Evolutionary conservation across 2,329 filamentous ascomycete genomes (phyloP), one percentile per base, ranked within the genome.

Genomic region (Pseudopyricularia cyperi): DNA sequence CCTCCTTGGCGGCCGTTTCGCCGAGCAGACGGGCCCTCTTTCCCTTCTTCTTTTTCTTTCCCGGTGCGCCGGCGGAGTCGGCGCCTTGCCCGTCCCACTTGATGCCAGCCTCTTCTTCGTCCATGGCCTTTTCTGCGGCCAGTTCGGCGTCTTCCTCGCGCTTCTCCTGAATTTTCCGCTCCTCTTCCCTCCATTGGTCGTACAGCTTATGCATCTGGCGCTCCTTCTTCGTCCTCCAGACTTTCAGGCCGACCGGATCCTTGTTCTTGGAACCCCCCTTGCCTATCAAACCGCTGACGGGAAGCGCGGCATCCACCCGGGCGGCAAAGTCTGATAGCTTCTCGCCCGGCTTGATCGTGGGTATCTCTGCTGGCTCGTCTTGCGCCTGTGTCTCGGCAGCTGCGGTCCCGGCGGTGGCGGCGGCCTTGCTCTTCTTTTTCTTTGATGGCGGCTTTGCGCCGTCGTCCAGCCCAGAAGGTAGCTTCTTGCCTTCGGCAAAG

Each of bases 291-390:
- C 83, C 83, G 7, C 80, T 72, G 0, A 98, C 69, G 0, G 91
- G 91, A 7, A 97, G 73, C 0, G 87, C 82, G 48, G 87, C 85
- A 63, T 97, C 85, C 7, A 98, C 93, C 30, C 90, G 82, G 11
- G 83, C 79, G 7, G 82, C 73, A 63, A 94, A 98, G 51, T 94
- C 86, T 4, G 84, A 80, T 62, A 97, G 71, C 50, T 80, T 80
- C 66, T 98, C 93, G 50, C 89, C 88, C 0, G 90, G 89, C 15
- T 80, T 77, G 56, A 97, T 96, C 48, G 79, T 87, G 0, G 82
- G 82, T 3, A 75, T 61, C 26, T 73, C 68, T 4, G 59, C 39
- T 3, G 28, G 39, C 7, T 51, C 50, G 8, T 37, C 28, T 17
- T 52, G 24, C 7, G 50, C 46, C 9, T 55, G 26, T 3, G 48